Conservation (phyloP, 176 grass and related monocot species). For the Urochloa ruziziensis region DNA sequence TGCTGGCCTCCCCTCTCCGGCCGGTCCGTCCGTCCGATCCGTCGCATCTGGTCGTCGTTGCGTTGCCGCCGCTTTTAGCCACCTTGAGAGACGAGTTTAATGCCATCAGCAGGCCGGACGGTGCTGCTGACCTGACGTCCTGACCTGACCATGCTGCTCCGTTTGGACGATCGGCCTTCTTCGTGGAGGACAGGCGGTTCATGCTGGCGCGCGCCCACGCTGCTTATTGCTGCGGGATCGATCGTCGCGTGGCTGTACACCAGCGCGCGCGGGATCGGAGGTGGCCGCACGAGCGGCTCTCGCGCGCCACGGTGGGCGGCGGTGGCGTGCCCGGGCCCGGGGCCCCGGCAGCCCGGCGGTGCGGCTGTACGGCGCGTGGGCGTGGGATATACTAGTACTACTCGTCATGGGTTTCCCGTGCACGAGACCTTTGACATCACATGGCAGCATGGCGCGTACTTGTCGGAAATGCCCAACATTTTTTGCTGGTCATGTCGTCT, state of each 20-base stretch:
- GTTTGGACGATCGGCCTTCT: no score
- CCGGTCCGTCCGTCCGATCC: neutral
- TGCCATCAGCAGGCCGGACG: no score
- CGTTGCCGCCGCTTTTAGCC: neutral
- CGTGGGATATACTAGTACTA: no score
- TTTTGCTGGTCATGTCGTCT: neutral
- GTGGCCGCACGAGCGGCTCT: neutral
- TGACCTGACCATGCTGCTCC: neutral
- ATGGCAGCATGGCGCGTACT: neutral
- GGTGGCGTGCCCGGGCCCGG: neutral
- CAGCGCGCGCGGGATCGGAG: neutral
- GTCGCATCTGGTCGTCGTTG: no score
- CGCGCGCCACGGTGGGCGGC: no score
- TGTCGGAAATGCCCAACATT: neutral
- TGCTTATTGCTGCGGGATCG: neutral
- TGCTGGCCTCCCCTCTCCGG: neutral
- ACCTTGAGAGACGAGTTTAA: constrained; percentile 10
- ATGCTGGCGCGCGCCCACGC: neutral
- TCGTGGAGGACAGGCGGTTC: neutral
- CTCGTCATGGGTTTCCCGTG: constrained; percentile 5
- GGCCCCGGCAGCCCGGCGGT: neutral
- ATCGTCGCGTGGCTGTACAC: neutral
- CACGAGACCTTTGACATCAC: neutral
- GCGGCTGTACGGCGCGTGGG: neutral
- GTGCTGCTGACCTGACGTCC: neutral